Evolutionary conservation across 768 basidiomycete species (phyloP), one percentile per base, ranked within the genome.

Genomic region (Lentinula lateritia): DNA sequence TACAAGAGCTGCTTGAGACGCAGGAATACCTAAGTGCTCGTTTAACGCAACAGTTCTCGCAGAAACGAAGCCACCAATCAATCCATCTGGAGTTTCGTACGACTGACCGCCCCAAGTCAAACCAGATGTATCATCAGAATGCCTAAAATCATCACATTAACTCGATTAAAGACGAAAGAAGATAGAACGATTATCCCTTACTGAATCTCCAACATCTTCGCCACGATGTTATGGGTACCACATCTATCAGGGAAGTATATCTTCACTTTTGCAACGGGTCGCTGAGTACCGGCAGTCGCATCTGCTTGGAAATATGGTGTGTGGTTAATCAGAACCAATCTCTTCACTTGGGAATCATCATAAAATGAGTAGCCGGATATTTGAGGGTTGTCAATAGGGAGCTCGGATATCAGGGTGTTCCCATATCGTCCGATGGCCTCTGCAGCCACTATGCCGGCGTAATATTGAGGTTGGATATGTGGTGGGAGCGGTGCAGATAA

Each of bases 141-240:
- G 74, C 15, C 80, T 84, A 16, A 3, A 43, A 10, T n/a, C 28
- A 5, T 15, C 18, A 12, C 4, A 39, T 7, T 5, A n/a, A 34
- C 6, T 16, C 5, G 23, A n/a, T 6, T 32, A 18, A 46, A 3
- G 58, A 53, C 12, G 46, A 13, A 46, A 32, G n/a, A 32, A 36
- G 8, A 50, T 39, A 32, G 34, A 34, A 50, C 57, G 15, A n/a
- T 43, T 13, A 12, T n/a, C n/a, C 66, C 75, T 60, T 65, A 83
- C 83, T 72, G 70, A 52, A 86, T 80, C 3, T 70, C 64, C n/a
- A 87, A 73, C 42, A 79, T 71, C 69, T 86, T 86, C 32, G 85
- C 38, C 12, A 69, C n/a, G 68, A 66, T 69, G 80, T 76, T 15
- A 59, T 66, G 7, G 59, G 62, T 6, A 76, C 73, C 5, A 66